Conservation (phyloP, 768 basidiomycete genomes). For the Pleurotus tuber-regium region DNA sequence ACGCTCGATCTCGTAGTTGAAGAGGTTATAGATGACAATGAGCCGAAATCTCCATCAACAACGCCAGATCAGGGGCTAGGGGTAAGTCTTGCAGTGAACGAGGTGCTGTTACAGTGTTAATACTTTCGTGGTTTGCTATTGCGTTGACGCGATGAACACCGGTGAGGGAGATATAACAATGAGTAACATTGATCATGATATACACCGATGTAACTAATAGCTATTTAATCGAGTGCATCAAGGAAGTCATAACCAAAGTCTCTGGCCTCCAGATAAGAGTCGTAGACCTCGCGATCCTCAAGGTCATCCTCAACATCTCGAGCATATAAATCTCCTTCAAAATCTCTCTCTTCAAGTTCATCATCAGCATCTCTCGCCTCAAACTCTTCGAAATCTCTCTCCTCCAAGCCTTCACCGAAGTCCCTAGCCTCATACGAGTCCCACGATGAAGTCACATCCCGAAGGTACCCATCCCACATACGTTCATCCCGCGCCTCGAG, state of each 20-base stretch:
- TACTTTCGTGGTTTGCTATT: no score
- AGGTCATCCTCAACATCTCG: constrained; percentile 1
- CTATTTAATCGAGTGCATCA: neutral
- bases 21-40: no score
- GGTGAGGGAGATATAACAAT: no score
- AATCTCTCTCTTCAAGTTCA: neutral
- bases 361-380: constrained; percentile 3
- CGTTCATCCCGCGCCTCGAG: neutral
- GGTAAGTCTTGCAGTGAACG: no score
- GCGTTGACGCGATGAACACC: no score
- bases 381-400: constrained; percentile 5
- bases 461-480: no score
- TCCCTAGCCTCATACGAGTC: neutral
- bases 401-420: neutral
- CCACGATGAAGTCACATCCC: neutral
- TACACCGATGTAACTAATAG: no score
- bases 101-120: no score
- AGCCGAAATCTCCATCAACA: no score
- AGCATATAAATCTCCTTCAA: neutral
- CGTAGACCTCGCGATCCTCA: neutral
- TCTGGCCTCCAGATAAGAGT: neutral
- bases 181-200: no score
- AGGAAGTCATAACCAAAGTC: neutral
- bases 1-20: no score
- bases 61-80: no score